Base-by-base conservation (phyloP, 495 filamentous ascomycete species). In the Hamigera avellanea region DNA sequence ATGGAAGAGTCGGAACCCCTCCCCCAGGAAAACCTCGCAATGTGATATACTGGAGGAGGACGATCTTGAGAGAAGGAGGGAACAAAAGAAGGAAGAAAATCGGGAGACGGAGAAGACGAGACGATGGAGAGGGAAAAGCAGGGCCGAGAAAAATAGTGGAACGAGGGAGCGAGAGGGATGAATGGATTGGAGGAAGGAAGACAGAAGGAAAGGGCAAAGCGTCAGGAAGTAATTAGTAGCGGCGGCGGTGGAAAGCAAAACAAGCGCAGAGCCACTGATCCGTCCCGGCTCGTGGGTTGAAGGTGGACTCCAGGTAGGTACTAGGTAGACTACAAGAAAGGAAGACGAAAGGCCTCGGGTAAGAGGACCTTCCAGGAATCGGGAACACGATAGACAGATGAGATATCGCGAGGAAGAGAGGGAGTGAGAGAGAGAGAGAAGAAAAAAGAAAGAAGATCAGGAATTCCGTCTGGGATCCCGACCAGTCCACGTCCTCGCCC, bases 401-500 rank as follows among this genome's bases (percentile, higher is more conserved):
- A 13, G 23, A 21, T 14, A 21, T 5, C 28, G 33, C 26, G 21
- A 41, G 8, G 28, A 36, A 30, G 18, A 37, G 19, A 37, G 26
- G 43, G 18, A 33, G 34, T 16, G 36, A 31, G 32, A 39, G 26
- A 32, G 32, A 19, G 32, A 32, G 26, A 32, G 35, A 29, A 35
- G 16, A 18, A 37, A 26, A 32, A 33, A 34, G 27, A 25, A 36
- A 10, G 34, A 32, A 16, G 32, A 26, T 39, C 6, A 25, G 25
- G 36, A 37, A 12, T 16, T 49, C 54, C 49, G 51, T 50, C 53
- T 43, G 58, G 50, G 54, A 59, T 61, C 53, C 57, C 60, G 49
- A 55, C 49, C 46, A 47, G 42, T 49, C 50, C 46, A 53, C 46
- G 43, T 49, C 21, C 21, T 23, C 21, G 61, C 55, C 57, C 61